These are phyloP conservation scores for Bullera alba DNA, from an alignment of 768 basidiomycete species.

Conservation along the genomic window DNA sequence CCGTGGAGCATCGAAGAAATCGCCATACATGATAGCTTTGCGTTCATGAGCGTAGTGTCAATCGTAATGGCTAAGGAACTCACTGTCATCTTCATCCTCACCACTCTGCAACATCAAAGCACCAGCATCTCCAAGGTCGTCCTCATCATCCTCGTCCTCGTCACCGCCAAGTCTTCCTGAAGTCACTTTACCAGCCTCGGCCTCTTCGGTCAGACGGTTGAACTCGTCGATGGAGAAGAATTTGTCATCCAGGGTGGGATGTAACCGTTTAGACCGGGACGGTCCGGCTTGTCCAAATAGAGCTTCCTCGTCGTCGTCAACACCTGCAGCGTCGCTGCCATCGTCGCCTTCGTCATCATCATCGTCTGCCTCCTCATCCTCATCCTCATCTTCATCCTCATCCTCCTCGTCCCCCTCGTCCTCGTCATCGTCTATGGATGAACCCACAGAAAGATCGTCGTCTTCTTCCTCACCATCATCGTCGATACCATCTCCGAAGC, in stretches of 20 bases:
- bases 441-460: conserved; percentile 6
- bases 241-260: conserved; percentile 67
- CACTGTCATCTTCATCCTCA: conserved; percentile 31
- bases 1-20: conserved; percentile 46
- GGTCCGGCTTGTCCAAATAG: conserved; percentile 24
- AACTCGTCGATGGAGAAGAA: conserved; percentile 86
- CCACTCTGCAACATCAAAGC: conserved; percentile 29
- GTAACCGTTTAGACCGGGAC: conserved; percentile 30
- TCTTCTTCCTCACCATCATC: conserved; percentile 8
- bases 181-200: conserved; percentile 61
- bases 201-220: conserved; percentile 73
- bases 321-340: conserved; percentile 27
- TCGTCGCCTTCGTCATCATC: conserved; percentile 29
- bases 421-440: conserved; percentile 12
- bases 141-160: conserved; percentile 41
- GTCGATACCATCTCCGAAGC: conserved; percentile 17
- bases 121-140: conserved; percentile 32
- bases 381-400: conserved; percentile 12
- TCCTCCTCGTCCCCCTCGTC: conserved; percentile 16
- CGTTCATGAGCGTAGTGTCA: not conserved
- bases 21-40: conserved; percentile 43
- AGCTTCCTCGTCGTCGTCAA: conserved; percentile 41
- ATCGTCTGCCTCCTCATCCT: conserved; percentile 50
- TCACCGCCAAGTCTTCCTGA: conserved; percentile 55
- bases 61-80: conserved; percentile 8